A percentile compares a stretch with the other conserved stretches of the same genome.
Evolutionary conservation across 257 asterid genomes (phyloP).

Genomic region (Rubia yunnanensis): DNA sequence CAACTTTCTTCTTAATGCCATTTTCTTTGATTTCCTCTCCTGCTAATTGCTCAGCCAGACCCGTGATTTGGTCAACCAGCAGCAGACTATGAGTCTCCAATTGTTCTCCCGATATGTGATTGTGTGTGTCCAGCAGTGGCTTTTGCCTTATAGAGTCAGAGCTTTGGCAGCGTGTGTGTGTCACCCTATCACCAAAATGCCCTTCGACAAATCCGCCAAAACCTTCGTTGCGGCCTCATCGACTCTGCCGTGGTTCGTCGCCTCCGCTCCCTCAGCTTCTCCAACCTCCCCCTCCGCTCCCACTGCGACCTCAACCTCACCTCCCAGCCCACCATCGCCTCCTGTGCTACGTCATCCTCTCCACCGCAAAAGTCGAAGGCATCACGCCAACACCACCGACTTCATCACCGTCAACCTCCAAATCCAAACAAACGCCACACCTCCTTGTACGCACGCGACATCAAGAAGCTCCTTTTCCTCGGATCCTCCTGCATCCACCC

Average conservation of each 20-base stretch:
- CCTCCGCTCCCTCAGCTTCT: slow-evolving; percentile 45
- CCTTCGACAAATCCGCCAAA: slow-evolving; percentile 49
- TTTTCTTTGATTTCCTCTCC: too few species aligned
- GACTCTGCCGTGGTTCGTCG: slow-evolving; percentile 74
- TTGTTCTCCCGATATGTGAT: too few species aligned
- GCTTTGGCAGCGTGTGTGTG: too few species aligned
- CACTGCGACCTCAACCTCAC: slow-evolving; percentile 85
- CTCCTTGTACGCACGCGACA: slow-evolving; percentile 47
- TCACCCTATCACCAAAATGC: too few species aligned
- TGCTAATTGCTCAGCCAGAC: too few species aligned
- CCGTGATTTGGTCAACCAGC: too few species aligned
- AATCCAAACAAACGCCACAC: slow-evolving; percentile 78
- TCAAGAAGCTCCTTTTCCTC: slow-evolving; percentile 58
- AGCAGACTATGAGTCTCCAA: too few species aligned
- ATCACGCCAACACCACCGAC: slow-evolving; percentile 85
- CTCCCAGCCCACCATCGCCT: slow-evolving; percentile 62
- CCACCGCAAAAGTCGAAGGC: slow-evolving; percentile 94
- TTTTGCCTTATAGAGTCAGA: too few species aligned
- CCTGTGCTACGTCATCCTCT: slow-evolving; percentile 67
- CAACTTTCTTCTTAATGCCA: too few species aligned
- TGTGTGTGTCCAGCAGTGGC: too few species aligned
- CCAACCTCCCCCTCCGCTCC: slow-evolving; percentile 69
- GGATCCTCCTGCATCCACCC: slow-evolving; percentile 97
- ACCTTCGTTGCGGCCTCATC: slow-evolving; percentile 76
- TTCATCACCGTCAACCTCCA: slow-evolving; percentile 82